phyloP scores from a whole-genome alignment of 1,284 basidiomycete species.

The Neotropicomus parvogracilis region DNA sequence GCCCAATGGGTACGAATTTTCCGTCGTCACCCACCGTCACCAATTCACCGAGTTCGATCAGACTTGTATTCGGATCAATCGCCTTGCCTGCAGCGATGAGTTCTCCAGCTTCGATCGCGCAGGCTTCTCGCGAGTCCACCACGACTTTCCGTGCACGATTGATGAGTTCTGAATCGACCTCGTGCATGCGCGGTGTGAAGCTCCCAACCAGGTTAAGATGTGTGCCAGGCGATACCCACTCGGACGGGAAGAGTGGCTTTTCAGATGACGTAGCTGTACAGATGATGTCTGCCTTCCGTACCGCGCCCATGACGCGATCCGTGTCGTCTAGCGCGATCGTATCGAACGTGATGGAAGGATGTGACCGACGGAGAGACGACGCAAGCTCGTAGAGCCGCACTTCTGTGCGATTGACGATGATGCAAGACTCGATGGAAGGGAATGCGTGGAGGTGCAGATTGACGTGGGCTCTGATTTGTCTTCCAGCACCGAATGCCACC shows the following conservation, averaged over 20 bases:
- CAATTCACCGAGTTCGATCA: constrained; percentile 64
- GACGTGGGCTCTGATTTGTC: constrained; percentile 64
- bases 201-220: constrained; percentile 82
- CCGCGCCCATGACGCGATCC: constrained; percentile 19
- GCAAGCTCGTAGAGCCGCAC: constrained; percentile 46
- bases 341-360: constrained; percentile 39
- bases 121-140: constrained; percentile 73
- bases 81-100: constrained; percentile 56
- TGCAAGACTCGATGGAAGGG: constrained; percentile 51
- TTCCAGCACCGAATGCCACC: constrained; percentile 75
- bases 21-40: constrained; percentile 32
- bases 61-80: constrained; percentile 32
- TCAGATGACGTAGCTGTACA: constrained; percentile 78
- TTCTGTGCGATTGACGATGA: constrained; percentile 60
- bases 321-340: constrained; percentile 17
- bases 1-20: constrained; percentile 15
- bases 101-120: constrained; percentile 73
- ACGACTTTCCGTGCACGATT: constrained; percentile 49
- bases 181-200: constrained; percentile 78
- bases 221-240: constrained; percentile 57
- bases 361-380: constrained; percentile 37
- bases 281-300: constrained; percentile 52
- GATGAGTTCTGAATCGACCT: constrained; percentile 62
- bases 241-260: constrained; percentile 63
- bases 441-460: constrained; percentile 59